phyloP scores from a whole-genome alignment of 1,284 basidiomycete species.

The Sporisorium scitamineum region DNA sequence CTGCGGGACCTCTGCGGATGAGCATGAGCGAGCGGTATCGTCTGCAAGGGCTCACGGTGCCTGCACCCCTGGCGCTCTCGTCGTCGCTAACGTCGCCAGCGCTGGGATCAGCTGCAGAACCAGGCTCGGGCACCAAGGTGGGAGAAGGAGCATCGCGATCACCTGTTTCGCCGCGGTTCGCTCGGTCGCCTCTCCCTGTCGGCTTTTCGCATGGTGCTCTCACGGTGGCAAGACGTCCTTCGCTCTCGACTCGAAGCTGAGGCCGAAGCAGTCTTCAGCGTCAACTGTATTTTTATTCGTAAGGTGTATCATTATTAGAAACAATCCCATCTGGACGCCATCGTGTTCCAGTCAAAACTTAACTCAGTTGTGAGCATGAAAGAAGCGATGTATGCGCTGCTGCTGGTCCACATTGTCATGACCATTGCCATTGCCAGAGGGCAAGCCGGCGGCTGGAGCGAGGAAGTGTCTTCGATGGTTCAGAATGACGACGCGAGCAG shows the following conservation, averaged over 20 bases:
- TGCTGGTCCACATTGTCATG: not conserved
- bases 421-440: not conserved
- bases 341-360: not conserved
- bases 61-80: conserved; percentile 34
- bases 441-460: not conserved
- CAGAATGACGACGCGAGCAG: not conserved
- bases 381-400: not conserved
- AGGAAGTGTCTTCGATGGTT: not conserved
- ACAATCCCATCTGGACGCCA: not conserved
- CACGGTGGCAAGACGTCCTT: conserved; percentile 22
- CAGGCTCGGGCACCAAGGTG: conserved; percentile 17
- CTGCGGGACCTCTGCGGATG: conserved; percentile 21
- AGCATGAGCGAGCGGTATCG: conserved; percentile 49
- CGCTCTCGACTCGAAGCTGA: conserved; percentile 10
- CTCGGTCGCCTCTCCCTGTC: conserved; percentile 12
- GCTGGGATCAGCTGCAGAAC: conserved; percentile 12
- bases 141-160: conserved; percentile 8
- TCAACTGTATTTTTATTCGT: not conserved
- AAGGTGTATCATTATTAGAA: not conserved
- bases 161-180: conserved; percentile 13
- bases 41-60: conserved; percentile 35
- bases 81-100: conserved; percentile 26
- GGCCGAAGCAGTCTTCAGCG: not conserved
- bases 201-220: conserved; percentile 27
- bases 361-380: not conserved